phyloP scores from a whole-genome alignment of 2,329 filamentous ascomycete species.

The Emergomyces africanus region DNA sequence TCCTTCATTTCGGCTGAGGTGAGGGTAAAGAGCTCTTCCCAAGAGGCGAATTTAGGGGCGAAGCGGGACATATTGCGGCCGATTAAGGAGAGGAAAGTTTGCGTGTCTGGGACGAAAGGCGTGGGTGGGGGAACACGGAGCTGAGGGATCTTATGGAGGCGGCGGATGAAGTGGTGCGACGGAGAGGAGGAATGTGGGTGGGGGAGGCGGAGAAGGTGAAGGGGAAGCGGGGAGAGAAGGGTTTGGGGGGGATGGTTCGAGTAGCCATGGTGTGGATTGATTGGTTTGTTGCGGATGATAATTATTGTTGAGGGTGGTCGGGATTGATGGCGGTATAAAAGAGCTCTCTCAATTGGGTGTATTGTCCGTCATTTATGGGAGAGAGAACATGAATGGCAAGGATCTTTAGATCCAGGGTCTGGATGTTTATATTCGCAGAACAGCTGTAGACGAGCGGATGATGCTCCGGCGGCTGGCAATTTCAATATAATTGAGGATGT shows the following conservation, averaged over 20 bases:
- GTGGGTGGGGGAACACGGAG: constrained; percentile 54
- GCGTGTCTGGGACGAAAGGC: constrained; percentile 72
- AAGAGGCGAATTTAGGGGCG: constrained; percentile 73
- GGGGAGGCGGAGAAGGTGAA: constrained; percentile 15
- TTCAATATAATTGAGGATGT: too few species aligned
- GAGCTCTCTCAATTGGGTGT: not conserved
- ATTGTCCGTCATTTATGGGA: not conserved
- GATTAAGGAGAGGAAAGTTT: constrained; percentile 81
- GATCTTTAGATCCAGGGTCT: not conserved
- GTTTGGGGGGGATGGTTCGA: constrained; percentile 1
- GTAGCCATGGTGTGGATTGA: constrained; percentile 4
- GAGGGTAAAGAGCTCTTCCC: constrained; percentile 80
- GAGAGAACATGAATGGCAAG: not conserved
- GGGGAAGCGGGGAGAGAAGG: constrained; percentile 5
- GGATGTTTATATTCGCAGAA: not conserved
- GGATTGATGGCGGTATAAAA: not conserved
- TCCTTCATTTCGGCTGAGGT: constrained; percentile 65
- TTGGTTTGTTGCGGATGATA: not conserved
- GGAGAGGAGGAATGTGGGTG: constrained; percentile 18
- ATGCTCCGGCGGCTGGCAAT: not conserved
- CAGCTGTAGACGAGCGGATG: not conserved
- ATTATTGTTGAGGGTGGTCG: not conserved
- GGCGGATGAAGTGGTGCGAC: constrained; percentile 25
- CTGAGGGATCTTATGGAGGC: constrained; percentile 29
- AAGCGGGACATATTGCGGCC: constrained; percentile 76